Evolutionary conservation across 352 stramenopile species (phyloP), one percentile per base, ranked within the genome.

Genomic region (Sclerospora graminicola): DNA sequence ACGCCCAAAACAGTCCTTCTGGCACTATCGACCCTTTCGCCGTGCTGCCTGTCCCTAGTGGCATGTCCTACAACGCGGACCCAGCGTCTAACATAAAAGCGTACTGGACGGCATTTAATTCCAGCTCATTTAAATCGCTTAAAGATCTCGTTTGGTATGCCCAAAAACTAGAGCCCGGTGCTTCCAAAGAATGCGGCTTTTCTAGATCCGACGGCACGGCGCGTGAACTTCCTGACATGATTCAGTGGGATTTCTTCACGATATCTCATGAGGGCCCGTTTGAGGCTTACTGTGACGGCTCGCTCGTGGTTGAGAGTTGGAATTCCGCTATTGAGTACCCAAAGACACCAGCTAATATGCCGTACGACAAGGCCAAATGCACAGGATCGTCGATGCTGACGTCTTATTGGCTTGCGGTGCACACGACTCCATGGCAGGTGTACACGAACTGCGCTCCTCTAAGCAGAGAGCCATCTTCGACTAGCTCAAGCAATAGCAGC

Each of bases 381-480:
- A 16, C 27, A 11, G 57, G 54, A 4, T 41, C 60, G 0, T 52
- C 53, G 6, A 41, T 64, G 54, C 46, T 76, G n/a, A 56, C 48
- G 34, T 62, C 52, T 9, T 64, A 69, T 43, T 79, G 66, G 66
- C 54, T 79, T 20, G 60, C 63, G 2, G 33, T 79, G 29, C 66
- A 79, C 54, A 45, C 58, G 32, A 55, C 51, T 1, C 46, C 54
- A 18, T 79, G 66, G 66, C 66, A 79, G 36, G 41, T 72, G 16
- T 79, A 79, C 48, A 75, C 53, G 2, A 71, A 73, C 48, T 77
- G 62, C 28, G 57, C 61, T n/a, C 37, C 48, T 14, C 18, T 68
- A 18, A 59, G 21, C 1, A 48, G 55, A n/a, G 43, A n/a, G 8
- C 49, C 47, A 19, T 28, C 46, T 7, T 21, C 52, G 1, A 48